Percentiles rank a stretch among this genome's conserved stretches.
phyloP scores from a whole-genome alignment of 805 yeast genomes.

The Candida silvicultrix region DNA sequence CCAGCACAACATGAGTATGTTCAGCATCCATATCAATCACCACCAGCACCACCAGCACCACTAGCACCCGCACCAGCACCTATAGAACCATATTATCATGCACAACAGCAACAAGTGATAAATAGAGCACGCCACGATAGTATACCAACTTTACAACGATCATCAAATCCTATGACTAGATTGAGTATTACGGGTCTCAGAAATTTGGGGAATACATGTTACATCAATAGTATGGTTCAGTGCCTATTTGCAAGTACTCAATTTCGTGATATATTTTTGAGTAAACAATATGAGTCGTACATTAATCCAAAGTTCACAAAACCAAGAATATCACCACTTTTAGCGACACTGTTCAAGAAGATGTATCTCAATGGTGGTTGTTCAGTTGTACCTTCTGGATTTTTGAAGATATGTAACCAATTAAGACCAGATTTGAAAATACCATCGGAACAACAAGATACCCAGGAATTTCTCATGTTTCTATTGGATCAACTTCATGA shows the following conservation, averaged over 20 bases:
- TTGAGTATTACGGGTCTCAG: slow-evolving; percentile 53
- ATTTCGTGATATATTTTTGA: slow-evolving; percentile 43
- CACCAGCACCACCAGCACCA: neutral
- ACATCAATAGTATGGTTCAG: slow-evolving; percentile 69
- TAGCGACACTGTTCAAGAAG: slow-evolving; percentile 48
- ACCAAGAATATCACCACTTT: slow-evolving; percentile 38
- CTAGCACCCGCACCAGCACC: slow-evolving; percentile 2
- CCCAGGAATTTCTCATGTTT: slow-evolving; percentile 69
- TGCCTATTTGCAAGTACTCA: slow-evolving; percentile 49
- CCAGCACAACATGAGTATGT: slow-evolving; percentile 2
- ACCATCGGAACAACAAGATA: slow-evolving; percentile 76
- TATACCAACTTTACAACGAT: slow-evolving; percentile 32
- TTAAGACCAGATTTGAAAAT: slow-evolving; percentile 63
- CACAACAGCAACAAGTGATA: neutral
- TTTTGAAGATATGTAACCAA: slow-evolving; percentile 43
- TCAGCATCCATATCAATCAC: neutral
- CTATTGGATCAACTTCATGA: slow-evolving; percentile 63
- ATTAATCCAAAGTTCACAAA: slow-evolving; percentile 26
- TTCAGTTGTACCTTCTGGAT: slow-evolving; percentile 59
- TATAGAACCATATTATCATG: neutral
- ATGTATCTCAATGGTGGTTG: slow-evolving; percentile 55
- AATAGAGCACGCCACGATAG: slow-evolving; percentile 3
- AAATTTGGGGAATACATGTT: slow-evolving; percentile 71
- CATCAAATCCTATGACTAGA: slow-evolving; percentile 32
- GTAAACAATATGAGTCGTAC: slow-evolving; percentile 37